Percentiles rank a stretch among this genome's conserved stretches.
Evolutionary conservation across 2,329 filamentous ascomycete genomes (phyloP).

Genomic region (Colletotrichum tropicale): DNA sequence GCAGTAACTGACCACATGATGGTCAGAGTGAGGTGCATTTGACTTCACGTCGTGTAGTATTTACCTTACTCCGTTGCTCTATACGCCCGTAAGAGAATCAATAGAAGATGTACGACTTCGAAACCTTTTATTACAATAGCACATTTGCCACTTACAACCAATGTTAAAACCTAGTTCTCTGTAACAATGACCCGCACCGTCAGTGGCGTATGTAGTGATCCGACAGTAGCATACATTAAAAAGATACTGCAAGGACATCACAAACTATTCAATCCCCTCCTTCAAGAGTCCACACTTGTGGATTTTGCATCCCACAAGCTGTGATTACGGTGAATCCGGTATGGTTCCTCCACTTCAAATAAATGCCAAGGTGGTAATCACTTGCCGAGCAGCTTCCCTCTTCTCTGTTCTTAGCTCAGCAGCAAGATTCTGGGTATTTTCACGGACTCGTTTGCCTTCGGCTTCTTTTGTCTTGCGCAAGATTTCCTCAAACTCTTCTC

Average conservation of each 20-base stretch:
- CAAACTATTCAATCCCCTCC: rapidly evolving
- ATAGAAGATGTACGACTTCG: neutral
- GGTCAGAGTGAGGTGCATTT: neutral
- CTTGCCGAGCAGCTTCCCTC: neutral
- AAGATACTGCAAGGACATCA: neutral
- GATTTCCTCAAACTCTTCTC: neutral
- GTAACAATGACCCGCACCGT: neutral
- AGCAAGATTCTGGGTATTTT: neutral
- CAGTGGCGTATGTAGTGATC: neutral
- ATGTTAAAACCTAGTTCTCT: neutral
- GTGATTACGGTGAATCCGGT: neutral
- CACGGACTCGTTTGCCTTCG: neutral
- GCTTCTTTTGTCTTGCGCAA: neutral
- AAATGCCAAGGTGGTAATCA: neutral
- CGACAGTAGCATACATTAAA: neutral
- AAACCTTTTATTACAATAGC: neutral
- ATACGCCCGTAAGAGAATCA: neutral
- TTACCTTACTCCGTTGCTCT: neutral
- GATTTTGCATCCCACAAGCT: neutral
- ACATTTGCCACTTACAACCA: neutral
- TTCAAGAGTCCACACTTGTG: rapidly evolving
- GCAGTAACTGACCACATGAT: neutral
- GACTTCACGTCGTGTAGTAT: rapidly evolving
- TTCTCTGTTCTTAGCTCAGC: neutral
- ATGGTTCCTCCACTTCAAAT: neutral